A percentile compares a stretch with the other conserved stretches of the same genome.
These are phyloP conservation scores for Penicillium verrucosum DNA, from an alignment of 2,329 filamentous ascomycete genomes.

Conservation along the genomic window DNA sequence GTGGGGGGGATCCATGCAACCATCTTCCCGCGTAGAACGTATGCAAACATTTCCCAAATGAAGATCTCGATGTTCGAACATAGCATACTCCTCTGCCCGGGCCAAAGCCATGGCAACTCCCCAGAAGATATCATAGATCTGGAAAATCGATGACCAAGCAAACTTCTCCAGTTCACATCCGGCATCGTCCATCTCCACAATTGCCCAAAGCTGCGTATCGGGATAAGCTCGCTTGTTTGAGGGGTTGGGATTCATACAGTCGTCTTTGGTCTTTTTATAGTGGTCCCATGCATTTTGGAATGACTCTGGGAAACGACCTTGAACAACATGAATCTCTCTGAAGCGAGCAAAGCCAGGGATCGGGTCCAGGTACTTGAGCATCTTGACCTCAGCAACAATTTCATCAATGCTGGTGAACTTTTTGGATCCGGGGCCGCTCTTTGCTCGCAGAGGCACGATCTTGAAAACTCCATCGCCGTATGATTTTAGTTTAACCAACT, in stretches of 20 bases:
- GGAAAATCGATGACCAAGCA: constrained; percentile 42
- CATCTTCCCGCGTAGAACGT: constrained; percentile 33
- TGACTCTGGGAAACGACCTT: constrained; percentile 52
- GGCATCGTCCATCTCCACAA: constrained; percentile 65
- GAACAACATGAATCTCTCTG: constrained; percentile 56
- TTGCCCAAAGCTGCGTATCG: constrained; percentile 59
- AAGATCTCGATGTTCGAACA: constrained; percentile 65
- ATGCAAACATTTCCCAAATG: constrained; percentile 67
- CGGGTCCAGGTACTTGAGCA: constrained; percentile 56
- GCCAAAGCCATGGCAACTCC: constrained; percentile 60
- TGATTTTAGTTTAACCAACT: constrained; percentile 36
- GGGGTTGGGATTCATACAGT: constrained; percentile 56
- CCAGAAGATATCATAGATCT: constrained; percentile 65
- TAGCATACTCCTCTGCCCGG: constrained; percentile 57
- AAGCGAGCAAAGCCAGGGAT: constrained; percentile 64
- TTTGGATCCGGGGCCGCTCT: constrained; percentile 40
- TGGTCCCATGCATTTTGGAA: constrained; percentile 49
- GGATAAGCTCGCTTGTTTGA: constrained; percentile 52
- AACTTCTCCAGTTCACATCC: constrained; percentile 56
- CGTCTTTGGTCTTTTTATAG: constrained; percentile 41
- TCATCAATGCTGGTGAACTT: constrained; percentile 48
- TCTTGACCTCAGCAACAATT: constrained; percentile 49
- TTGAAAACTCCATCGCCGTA: constrained; percentile 48
- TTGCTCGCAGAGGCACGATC: constrained; percentile 46
- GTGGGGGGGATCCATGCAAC: constrained; percentile 34